Percentiles rank a stretch among this genome's conserved stretches.
These are phyloP conservation scores for Peronospora belbahrii DNA, from an alignment of 352 stramenopile species.

Conservation along the genomic window DNA sequence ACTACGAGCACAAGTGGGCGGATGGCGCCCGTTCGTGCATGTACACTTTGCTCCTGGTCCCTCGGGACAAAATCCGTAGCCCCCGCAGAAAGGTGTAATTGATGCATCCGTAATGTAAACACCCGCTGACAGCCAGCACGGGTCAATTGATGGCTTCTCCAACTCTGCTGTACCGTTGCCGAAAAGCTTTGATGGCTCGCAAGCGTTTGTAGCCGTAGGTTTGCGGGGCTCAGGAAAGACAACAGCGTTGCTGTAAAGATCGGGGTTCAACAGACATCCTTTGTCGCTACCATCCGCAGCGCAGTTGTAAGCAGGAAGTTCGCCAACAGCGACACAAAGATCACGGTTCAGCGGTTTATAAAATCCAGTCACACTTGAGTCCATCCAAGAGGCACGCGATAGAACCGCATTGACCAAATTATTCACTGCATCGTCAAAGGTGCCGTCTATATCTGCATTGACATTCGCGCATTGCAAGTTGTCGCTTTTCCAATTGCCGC, in stretches of 20 bases:
- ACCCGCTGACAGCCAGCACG: slow-evolving; percentile 68
- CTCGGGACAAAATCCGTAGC: slow-evolving; percentile 52
- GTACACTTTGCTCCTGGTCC: slow-evolving; percentile 60
- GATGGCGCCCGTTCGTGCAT: slow-evolving; percentile 32
- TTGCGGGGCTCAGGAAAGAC: slow-evolving; percentile 35
- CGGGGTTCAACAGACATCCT: slow-evolving; percentile 33
- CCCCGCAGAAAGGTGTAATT: slow-evolving; percentile 65
- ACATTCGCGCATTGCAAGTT: slow-evolving; percentile 56
- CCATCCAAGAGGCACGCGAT: slow-evolving; percentile 46
- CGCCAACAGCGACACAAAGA: slow-evolving; percentile 30
- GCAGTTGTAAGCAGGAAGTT: slow-evolving; percentile 51
- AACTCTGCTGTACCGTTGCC: not conserved
- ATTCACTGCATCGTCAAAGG: slow-evolving; percentile 34
- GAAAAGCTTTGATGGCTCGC: slow-evolving; percentile 1
- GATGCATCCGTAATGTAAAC: slow-evolving; percentile 40
- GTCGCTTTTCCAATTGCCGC: slow-evolving; percentile 35
- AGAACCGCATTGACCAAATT: slow-evolving; percentile 27
- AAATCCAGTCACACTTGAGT: slow-evolving; percentile 30
- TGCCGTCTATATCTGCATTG: slow-evolving; percentile 21
- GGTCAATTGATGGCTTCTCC: slow-evolving; percentile 53
- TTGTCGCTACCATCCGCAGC: slow-evolving; percentile 38
- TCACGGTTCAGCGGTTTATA: slow-evolving; percentile 29
- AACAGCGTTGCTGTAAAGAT: slow-evolving; percentile 34
- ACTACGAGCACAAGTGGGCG: slow-evolving; percentile 35
- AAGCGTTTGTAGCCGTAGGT: slow-evolving; percentile 16